Percentiles rank a stretch among this genome's conserved stretches.
Conservation (phyloP, 148 eudicot genomes). For the Talinum fruticosum region DNA sequence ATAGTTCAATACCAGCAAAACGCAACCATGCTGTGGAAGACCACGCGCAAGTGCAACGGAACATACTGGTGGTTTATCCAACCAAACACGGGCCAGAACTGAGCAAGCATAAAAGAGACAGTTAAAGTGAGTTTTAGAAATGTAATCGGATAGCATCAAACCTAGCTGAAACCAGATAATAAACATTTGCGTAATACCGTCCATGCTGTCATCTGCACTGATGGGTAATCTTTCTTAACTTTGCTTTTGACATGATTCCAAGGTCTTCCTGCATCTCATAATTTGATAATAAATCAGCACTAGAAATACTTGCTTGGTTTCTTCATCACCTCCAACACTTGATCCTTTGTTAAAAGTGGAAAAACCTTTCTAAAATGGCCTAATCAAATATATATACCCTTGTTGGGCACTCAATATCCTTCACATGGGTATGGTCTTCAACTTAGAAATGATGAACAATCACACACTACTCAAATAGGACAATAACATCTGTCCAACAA, state of each 20-base stretch:
- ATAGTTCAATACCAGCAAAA: constrained; percentile 59
- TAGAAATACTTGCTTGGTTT: background rate
- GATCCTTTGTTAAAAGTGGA: no score
- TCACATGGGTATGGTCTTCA: background rate
- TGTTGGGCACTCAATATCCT: no score
- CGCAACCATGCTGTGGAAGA: constrained; percentile 76
- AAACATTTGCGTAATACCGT: constrained; percentile 45
- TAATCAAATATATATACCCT: no score
- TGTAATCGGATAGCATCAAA: background rate
- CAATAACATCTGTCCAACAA: background rate
- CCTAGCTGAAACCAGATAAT: background rate
- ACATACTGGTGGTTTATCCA: constrained; percentile 91
- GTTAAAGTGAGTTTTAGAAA: background rate
- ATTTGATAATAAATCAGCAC: background rate
- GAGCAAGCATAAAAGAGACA: constrained; percentile 17
- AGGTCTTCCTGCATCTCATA: constrained; percentile 63
- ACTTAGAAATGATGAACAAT: background rate
- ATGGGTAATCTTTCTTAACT: constrained; percentile 75
- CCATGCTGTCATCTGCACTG: constrained; percentile 82
- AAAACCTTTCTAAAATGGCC: background rate
- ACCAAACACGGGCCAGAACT: constrained; percentile 94
- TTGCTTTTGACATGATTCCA: constrained; percentile 72
- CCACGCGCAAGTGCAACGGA: constrained; percentile 84
- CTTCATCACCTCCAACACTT: background rate
- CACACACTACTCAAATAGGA: background rate